Evolutionary conservation across 768 basidiomycete species (phyloP).

Genomic region (Mycena venus): DNA sequence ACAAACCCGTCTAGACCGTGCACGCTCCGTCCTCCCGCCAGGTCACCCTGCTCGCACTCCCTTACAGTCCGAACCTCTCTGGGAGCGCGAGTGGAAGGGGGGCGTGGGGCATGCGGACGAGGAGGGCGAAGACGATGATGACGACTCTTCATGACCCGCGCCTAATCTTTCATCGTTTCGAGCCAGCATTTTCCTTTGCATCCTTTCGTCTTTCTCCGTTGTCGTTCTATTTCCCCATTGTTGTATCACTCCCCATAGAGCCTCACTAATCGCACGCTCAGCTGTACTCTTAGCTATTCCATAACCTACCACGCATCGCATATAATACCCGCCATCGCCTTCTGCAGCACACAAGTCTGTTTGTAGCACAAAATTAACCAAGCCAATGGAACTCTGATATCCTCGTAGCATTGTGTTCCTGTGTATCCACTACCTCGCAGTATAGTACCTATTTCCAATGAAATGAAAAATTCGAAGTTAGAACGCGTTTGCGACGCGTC

Average conservation of each 20-base stretch:
- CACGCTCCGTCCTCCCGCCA: slow-evolving; percentile 68
- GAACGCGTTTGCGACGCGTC: neutral
- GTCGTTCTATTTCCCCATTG: neutral
- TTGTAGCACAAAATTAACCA: slow-evolving; percentile 12
- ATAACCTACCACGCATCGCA: neutral
- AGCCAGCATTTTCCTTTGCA: neutral
- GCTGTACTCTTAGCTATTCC: slow-evolving; percentile 2
- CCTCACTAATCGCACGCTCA: slow-evolving; percentile 3
- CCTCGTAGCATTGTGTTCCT: neutral
- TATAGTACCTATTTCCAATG: neutral
- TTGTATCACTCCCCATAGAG: slow-evolving; percentile 17
- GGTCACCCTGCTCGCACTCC: slow-evolving; percentile 70
- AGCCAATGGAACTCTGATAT: neutral
- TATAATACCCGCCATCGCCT: neutral
- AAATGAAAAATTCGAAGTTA: neutral
- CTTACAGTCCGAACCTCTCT: slow-evolving; percentile 58
- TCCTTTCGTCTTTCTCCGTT: neutral
- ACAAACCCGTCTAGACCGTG: slow-evolving; percentile 69
- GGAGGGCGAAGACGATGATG: slow-evolving; percentile 62
- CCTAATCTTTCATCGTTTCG: neutral
- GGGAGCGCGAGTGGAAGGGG: slow-evolving; percentile 91
- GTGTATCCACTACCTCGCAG: neutral
- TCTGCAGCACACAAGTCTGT: neutral
- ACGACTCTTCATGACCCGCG: slow-evolving; percentile 43
- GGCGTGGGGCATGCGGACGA: slow-evolving; percentile 67